Evolutionary conservation across 768 basidiomycete genomes (phyloP), one percentile per base, ranked within the genome.

Genomic region (Mycena floridula): DNA sequence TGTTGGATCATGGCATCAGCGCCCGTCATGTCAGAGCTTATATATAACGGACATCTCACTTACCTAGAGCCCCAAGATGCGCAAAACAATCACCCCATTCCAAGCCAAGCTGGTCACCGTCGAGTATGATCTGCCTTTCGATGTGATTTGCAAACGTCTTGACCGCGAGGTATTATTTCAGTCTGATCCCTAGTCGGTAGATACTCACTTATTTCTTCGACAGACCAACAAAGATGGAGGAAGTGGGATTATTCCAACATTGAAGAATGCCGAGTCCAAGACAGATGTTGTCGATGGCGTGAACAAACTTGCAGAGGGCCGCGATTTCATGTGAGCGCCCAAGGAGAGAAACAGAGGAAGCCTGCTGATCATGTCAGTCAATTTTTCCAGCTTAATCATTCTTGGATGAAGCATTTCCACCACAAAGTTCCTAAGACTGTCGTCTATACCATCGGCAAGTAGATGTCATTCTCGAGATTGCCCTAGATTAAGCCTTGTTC

Each of bases 391-490:
- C 45, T 66, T 25, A 56, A 57, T 22, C 68, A 71, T 44, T 48
- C 63, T 24, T 68, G 72, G 61, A 39, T 74, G 37, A 58, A 61
- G 37, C 51, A 54, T 24, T 67, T 62, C 50, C 46, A 53, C 25
- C 58, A 42, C 16, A 45, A 38, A 13, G 57, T 60, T 32, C 67
- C 68, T 18, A 52, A 50, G 24, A 58, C 67, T 1, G 51, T 63
- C 32, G 54, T 70, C 11, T 79, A 79, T 57, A 67, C 62, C 23
- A 61, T 76, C 44, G 76, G n/a, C n/a, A n/a, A n/a, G n/a, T n/a
- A n/a, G n/a, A n/a, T n/a, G n/a, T n/a, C n/a, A n/a, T n/a, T n/a
- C n/a, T n/a, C n/a, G n/a, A n/a, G n/a, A n/a, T n/a, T n/a, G n/a
- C n/a, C n/a, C n/a, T n/a, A n/a, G n/a, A n/a, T n/a, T n/a, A n/a